Base-by-base conservation (phyloP, 139 green algal species). In the Picochlorum sp. region DNA sequence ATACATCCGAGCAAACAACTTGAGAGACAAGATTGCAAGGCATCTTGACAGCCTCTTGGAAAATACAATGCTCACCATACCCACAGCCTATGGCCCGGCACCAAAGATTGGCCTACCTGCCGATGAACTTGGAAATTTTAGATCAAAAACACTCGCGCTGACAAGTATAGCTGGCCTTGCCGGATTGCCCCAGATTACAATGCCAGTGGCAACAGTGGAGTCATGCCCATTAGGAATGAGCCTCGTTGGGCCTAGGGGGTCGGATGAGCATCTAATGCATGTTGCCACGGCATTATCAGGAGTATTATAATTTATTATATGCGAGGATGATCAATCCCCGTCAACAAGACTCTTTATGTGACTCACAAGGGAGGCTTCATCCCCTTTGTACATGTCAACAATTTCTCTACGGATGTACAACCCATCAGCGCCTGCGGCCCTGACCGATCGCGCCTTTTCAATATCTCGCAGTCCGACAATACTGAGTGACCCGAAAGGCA, bases 131-230 rank as follows among this genome's bases (percentile, higher is more conserved):
- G 76, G 92, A 34, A 68, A 55, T 0, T 91, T 84, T 64, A 77
- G 90, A 13, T 69, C 45, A 16, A 57, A 70, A 2, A 59, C 86
- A 41, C 68, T 96, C 37, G 73, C 63, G 30, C 76, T 96, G 6
- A 95, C 85, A 3, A 83, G 73, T 68, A 85, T 94, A 20, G 83
- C 86, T 0, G 83, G 86, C 3, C 75, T 96, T n/a, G 68, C 68
- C 5, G 83, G 86, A 0, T 73, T 96, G n/a, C 90, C 90, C 4
- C 85, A 96, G 83, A 77, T 94, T 13, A 85, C 56, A 30, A 23
- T 95, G 16, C 88, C 88, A 2, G 49, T 93, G 0, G 75, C 72
- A 3, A 26, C 44, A 2, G 81, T 85, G n/a, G 81, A 88, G 2
- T 85, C 85, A 3, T 69, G 79, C 51, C 89, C 89, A 2, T 79